A percentile compares a stretch with the other conserved stretches of the same genome.
phyloP scores from a whole-genome alignment of 805 yeast species.

The Isabelozyma rhagii region DNA sequence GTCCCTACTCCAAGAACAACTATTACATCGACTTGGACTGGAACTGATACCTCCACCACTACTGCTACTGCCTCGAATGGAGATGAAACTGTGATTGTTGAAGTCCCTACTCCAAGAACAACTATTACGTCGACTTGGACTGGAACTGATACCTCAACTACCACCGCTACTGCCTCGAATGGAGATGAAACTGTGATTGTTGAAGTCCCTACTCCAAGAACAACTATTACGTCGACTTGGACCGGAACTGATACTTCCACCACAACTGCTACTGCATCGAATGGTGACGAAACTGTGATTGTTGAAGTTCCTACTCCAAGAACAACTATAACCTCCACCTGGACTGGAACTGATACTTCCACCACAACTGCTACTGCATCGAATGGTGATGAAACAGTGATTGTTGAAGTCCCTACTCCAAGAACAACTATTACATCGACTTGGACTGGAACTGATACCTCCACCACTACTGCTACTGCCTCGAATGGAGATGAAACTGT shows the following conservation, averaged over 20 bases:
- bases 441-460: slow-evolving; percentile 8
- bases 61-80: slow-evolving; percentile 8
- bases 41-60: slow-evolving; percentile 2
- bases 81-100: slow-evolving; percentile 10
- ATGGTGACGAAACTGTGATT: neutral
- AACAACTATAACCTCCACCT: neutral
- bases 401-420: neutral
- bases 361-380: neutral
- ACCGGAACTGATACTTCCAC: neutral
- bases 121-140: too few relatives aligned
- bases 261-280: neutral
- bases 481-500: slow-evolving; percentile 4
- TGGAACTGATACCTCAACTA: too few relatives aligned
- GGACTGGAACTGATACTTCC: neutral
- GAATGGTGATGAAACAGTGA: neutral
- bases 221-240: neutral
- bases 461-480: slow-evolving; percentile 1
- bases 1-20: slow-evolving; percentile 10
- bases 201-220: neutral
- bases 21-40: neutral
- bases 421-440: neutral
- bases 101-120: slow-evolving; percentile 7
- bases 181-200: too few relatives aligned
- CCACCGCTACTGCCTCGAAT: too few relatives aligned
- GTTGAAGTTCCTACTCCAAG: neutral